These are phyloP conservation scores for Gliomastix tumulicola DNA, from an alignment of 2,329 filamentous ascomycete species.

Conservation along the genomic window DNA sequence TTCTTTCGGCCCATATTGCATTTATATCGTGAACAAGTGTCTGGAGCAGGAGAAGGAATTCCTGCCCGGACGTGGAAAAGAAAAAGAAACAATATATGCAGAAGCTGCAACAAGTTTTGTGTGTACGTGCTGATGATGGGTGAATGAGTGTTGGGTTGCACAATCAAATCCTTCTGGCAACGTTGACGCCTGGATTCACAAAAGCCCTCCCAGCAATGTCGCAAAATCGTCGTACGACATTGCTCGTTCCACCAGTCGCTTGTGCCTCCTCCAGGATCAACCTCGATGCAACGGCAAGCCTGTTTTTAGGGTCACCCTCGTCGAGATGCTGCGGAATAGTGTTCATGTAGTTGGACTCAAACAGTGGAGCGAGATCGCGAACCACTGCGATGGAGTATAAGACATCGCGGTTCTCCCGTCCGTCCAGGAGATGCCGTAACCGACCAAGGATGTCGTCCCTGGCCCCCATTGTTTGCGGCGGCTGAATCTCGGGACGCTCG, in stretches of 20 bases:
- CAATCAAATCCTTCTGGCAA: too few species aligned
- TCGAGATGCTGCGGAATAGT: constrained; percentile 53
- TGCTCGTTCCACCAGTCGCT: constrained; percentile 62
- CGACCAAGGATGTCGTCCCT: constrained; percentile 59
- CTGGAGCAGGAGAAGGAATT: too few species aligned
- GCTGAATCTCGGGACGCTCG: constrained; percentile 38
- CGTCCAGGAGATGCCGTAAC: constrained; percentile 67
- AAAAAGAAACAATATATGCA: too few species aligned
- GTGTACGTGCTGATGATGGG: too few species aligned
- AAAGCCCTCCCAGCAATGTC: constrained; percentile 51
- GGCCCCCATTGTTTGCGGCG: constrained; percentile 32
- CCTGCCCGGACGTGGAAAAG: too few species aligned
- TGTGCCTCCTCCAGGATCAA: constrained; percentile 61
- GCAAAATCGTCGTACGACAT: constrained; percentile 63
- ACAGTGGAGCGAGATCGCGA: constrained; percentile 55
- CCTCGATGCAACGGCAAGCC: constrained; percentile 61
- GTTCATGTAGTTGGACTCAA: constrained; percentile 44
- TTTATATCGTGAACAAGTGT: too few species aligned
- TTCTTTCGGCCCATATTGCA: too few species aligned
- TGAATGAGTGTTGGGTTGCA: too few species aligned
- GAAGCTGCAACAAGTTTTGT: too few species aligned
- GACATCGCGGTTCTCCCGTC: constrained; percentile 81
- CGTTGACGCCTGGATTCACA: constrained; percentile 36
- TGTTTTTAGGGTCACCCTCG: constrained; percentile 60
- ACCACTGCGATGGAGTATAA: constrained; percentile 83